Conservation (phyloP, 805 yeast genomes). For the Ogataea ramenticola region DNA sequence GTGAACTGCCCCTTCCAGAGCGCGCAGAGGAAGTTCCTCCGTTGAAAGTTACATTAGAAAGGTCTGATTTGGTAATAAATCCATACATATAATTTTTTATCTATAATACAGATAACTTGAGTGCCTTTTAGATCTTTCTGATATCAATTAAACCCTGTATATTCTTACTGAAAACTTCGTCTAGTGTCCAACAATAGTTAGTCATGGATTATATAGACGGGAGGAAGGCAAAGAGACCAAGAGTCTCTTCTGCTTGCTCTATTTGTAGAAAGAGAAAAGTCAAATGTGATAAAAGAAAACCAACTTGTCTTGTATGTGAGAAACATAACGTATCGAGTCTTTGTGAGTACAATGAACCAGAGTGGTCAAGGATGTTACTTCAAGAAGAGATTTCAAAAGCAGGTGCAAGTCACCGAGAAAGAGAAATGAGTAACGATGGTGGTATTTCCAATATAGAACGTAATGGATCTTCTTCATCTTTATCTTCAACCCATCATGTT, state of each 20-base stretch:
- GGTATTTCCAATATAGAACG: no score
- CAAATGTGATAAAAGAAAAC: slow-evolving; percentile 36
- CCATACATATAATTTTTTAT: no score
- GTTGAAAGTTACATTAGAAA: no score
- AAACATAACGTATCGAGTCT: slow-evolving; percentile 17
- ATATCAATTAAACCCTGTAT: no score
- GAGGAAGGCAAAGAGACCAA: slow-evolving; percentile 20
- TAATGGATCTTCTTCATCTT: no score
- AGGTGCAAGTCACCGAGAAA: neutral
- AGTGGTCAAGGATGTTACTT: slow-evolving; percentile 10
- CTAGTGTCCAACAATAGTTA: no score
- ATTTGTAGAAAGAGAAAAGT: slow-evolving; percentile 37
- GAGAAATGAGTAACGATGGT: no score
- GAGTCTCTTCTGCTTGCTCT: slow-evolving; percentile 35
- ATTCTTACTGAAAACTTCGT: no score
- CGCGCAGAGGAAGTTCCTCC: neutral
- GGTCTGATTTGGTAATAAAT: no score
- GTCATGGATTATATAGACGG: neutral
- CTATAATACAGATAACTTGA: no score
- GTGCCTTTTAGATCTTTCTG: no score
- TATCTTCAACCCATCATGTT: neutral
- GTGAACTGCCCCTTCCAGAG: neutral
- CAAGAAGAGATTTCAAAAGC: neutral
- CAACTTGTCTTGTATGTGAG: slow-evolving; percentile 26
- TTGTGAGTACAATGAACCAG: slow-evolving; percentile 19